Conservation (phyloP, 202 grass and related monocot genomes). For the Schoenoplectus tabernaemontani region DNA sequence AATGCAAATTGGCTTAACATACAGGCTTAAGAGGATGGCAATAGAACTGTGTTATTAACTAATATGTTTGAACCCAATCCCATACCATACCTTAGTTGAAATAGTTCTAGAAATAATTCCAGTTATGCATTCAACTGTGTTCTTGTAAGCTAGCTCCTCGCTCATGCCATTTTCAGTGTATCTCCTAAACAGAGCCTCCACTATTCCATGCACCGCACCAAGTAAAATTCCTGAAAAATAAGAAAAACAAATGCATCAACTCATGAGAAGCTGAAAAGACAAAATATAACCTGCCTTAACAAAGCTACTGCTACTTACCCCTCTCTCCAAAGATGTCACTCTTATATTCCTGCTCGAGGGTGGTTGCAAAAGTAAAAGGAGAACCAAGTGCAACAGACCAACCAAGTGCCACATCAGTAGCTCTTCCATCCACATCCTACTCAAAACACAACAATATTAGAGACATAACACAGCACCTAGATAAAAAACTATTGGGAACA, state of each 20-base stretch:
- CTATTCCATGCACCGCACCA: slow-evolving; percentile 61
- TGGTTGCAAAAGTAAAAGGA: slow-evolving; percentile 71
- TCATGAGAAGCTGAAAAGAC: not conserved
- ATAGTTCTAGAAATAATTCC: slow-evolving; percentile 71
- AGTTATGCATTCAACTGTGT: slow-evolving; percentile 64
- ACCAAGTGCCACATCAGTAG: slow-evolving; percentile 70
- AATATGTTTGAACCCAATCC: not conserved
- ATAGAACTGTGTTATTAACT: slow-evolving; percentile 6
- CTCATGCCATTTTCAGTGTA: slow-evolving; percentile 73
- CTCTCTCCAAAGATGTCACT: slow-evolving; percentile 82
- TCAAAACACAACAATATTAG: not conserved
- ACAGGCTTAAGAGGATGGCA: not conserved
- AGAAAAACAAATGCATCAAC: not conserved
- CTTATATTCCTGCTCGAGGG: slow-evolving; percentile 69
- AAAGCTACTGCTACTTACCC: slow-evolving; percentile 27
- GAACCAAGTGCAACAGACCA: slow-evolving; percentile 84
- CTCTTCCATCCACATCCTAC: slow-evolving; percentile 78
- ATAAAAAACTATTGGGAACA: not conserved
- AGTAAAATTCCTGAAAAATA: slow-evolving; percentile 53
- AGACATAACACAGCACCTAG: not conserved
- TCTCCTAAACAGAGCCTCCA: slow-evolving; percentile 64
- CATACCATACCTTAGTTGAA: slow-evolving; percentile 55
- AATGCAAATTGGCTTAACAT: not conserved
- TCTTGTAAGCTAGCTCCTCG: slow-evolving; percentile 55
- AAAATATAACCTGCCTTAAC: not conserved